Base-by-base conservation (phyloP, 106 monocot genomes). In the Dioscorea zingiberensis region DNA sequence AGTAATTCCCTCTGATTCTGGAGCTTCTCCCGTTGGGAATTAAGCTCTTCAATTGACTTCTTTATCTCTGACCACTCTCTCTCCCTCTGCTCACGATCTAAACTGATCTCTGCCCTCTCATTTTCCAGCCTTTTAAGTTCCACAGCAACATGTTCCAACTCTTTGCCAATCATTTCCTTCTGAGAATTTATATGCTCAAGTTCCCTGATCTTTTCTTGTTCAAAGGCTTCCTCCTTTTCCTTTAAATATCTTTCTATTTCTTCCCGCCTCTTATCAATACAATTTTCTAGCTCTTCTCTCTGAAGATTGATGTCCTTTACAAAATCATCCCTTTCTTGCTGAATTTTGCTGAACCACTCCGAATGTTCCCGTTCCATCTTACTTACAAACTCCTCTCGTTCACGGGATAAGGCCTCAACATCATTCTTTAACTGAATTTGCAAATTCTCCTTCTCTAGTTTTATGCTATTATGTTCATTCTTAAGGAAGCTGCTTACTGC, bases 1-100 rank as follows among this genome's bases (percentile, higher is more conserved):
- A 97, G 68, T 53, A 88, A 63, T 58, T 97, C 83, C 55, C 97
- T 92, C 56, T 97, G 97, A 71, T 83, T 82, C 74, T 88, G 85
- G 51, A 92, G 71, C 75, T 97, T 97, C 67, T 92, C 83, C 22
- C 91, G 57, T 69, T 92, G 97, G n/a, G 69, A 45, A 65, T 83
- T 73, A 25, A 97, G 83, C 25, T 59, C 71, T 44, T 97, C 83
- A 74, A 91, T 74, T 19, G 74, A 85, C 45, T 18, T 66, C 26
- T 88, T 84, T 62, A 92, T 97, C 45, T 92, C 97, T 70, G 74
- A 72, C 78, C 83, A 84, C 74, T 97, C 97, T 64, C 23, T 81
- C 69, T 92, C 88, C 38, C 88, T 81, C 47, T 74, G 68, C 48
- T 80, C 80, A 66, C 91, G 78, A 25, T 88, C 92, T 27, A 67